Percentiles rank a stretch among this genome's conserved stretches.
Evolutionary conservation across 805 yeast genomes (phyloP).

Genomic region (Ogataea angusta): DNA sequence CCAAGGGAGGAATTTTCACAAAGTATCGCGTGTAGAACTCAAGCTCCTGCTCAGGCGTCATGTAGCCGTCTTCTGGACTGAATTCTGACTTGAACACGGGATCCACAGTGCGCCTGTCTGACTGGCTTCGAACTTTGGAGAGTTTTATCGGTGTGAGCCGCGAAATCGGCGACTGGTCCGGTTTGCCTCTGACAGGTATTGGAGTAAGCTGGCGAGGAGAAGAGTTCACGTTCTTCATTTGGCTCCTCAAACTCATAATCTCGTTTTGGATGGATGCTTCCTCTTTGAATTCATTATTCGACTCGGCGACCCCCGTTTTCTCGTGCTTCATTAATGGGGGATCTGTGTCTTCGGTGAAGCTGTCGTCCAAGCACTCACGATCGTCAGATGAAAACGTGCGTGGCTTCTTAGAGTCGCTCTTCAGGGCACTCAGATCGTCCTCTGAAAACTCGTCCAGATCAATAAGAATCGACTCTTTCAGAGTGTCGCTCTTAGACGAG

Average conservation of each 20-base stretch:
- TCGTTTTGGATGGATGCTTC: constrained; percentile 2
- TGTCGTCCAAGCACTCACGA: constrained; percentile 8
- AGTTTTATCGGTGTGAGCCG: constrained; percentile 5
- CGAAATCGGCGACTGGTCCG: background rate
- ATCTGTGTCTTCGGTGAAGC: constrained; percentile 14
- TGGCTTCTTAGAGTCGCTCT: constrained; percentile 2
- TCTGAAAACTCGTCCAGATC: constrained; percentile 19
- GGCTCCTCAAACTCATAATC: background rate
- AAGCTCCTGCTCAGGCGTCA: constrained; percentile 35
- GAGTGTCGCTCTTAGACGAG: background rate
- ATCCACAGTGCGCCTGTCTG: constrained; percentile 14
- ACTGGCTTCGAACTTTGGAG: background rate
- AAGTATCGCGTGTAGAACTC: constrained; percentile 39
- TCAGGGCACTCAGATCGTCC: constrained; percentile 11
- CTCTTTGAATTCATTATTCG: constrained; percentile 16
- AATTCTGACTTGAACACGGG: constrained; percentile 24
- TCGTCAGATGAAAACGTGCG: constrained; percentile 13
- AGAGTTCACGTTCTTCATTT: constrained; percentile 2
- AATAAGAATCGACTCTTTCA: constrained; percentile 9
- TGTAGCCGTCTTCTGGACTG: constrained; percentile 36
- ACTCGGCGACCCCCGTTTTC: constrained; percentile 12
- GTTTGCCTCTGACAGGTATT: background rate
- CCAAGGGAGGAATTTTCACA: constrained; percentile 24
- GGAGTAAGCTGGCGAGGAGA: constrained; percentile 4
- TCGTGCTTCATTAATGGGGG: background rate